Conservation (phyloP, 345 rosid genomes). For the Passiflora organensis region DNA sequence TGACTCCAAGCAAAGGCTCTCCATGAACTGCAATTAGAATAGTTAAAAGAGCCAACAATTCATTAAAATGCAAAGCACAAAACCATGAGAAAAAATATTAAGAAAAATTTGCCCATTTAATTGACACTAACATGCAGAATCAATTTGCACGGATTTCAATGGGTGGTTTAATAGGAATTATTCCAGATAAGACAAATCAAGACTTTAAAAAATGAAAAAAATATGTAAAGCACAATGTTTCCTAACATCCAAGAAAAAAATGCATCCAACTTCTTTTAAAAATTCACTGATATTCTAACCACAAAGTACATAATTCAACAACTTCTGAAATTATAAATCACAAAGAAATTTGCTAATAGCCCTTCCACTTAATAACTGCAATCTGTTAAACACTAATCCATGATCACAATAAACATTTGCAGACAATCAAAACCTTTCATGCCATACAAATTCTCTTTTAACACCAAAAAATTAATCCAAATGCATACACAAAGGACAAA, state of each 20-base stretch:
- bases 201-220: no score
- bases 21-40: conserved; percentile 68
- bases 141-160: no score
- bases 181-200: no score
- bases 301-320: neutral
- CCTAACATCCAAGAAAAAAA: neutral
- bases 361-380: neutral
- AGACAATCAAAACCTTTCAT: no score
- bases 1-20: conserved; percentile 92
- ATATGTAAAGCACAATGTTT: no score
- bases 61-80: neutral
- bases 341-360: neutral
- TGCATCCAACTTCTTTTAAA: neutral
- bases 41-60: conserved; percentile 3
- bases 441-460: no score
- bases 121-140: no score
- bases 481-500: no score
- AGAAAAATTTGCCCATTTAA: no score
- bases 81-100: no score
- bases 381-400: neutral
- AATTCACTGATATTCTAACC: neutral
- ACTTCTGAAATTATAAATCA: neutral
- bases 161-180: no score
- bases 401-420: neutral
- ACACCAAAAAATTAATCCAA: no score